phyloP scores from a whole-genome alignment of 768 basidiomycete genomes.

The Naematelia aurantialba region DNA sequence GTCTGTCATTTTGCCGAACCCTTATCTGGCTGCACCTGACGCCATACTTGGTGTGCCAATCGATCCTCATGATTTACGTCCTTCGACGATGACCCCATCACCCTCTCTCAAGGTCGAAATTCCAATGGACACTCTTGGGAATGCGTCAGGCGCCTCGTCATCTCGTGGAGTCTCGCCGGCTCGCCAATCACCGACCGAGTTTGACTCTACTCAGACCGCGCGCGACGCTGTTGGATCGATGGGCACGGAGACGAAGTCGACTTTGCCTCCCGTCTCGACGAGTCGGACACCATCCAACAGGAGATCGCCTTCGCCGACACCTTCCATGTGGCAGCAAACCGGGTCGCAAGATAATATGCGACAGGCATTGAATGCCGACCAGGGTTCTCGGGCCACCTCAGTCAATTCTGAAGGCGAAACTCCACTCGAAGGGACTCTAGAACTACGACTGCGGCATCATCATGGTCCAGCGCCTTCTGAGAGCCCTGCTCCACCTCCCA shows the following conservation, averaged over 20 bases:
- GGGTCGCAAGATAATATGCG: too few species aligned
- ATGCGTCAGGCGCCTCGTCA: neutral
- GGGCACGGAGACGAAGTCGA: too few species aligned
- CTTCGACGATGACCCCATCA: conserved; percentile 1
- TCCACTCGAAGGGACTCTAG: neutral
- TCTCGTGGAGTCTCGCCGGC: neutral
- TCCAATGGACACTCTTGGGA: conserved; percentile 4
- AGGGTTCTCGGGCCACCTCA: neutral
- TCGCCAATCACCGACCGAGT: neutral
- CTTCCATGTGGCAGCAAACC: too few species aligned
- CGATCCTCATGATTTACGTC: conserved; percentile 7
- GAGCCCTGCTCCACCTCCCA: conserved; percentile 1
- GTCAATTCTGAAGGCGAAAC: conserved; percentile 1
- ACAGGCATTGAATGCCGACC: neutral
- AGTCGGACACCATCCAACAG: too few species aligned
- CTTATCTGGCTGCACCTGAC: conserved; percentile 3
- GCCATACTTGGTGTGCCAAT: neutral
- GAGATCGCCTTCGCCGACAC: too few species aligned
- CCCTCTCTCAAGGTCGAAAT: conserved; percentile 17
- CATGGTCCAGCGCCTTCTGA: conserved; percentile 14
- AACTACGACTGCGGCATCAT: conserved; percentile 22
- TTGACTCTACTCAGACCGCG: too few species aligned
- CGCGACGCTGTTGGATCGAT: too few species aligned
- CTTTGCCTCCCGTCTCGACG: too few species aligned
- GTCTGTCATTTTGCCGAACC: conserved; percentile 1